These are phyloP conservation scores for Yamadazyma spencermartinsiae DNA, from an alignment of 1,139 yeast species.

Conservation along the genomic window DNA sequence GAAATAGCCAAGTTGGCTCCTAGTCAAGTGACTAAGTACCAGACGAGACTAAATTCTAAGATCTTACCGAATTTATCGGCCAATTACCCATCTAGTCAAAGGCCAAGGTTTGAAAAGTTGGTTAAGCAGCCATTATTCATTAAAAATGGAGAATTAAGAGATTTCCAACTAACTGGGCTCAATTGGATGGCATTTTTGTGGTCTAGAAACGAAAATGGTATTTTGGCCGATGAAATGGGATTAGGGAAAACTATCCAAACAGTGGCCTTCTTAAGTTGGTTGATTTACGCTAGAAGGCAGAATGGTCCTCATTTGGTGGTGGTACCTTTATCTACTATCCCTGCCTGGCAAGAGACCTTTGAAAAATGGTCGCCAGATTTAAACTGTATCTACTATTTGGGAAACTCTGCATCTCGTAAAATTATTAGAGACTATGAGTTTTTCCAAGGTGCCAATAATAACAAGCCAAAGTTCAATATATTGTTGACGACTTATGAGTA, in stretches of 20 bases:
- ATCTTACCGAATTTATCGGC: constrained; percentile 83
- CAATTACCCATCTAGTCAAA: constrained; percentile 62
- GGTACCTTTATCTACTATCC: constrained; percentile 93
- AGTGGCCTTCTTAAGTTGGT: constrained; percentile 91
- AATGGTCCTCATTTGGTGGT: constrained; percentile 96
- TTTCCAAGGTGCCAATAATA: constrained; percentile 45
- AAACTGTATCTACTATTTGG: constrained; percentile 88
- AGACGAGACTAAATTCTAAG: constrained; percentile 77
- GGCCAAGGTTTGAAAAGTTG: constrained; percentile 90
- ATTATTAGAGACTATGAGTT: constrained; percentile 85
- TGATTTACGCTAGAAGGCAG: constrained; percentile 89
- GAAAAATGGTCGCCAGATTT: constrained; percentile 98
- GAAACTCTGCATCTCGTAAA: constrained; percentile 84
- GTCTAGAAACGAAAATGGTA: constrained; percentile 97
- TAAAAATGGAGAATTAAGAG: constrained; percentile 89
- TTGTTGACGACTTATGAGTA: constrained; percentile 93
- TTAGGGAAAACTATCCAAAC: constrained; percentile 98
- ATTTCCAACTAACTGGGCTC: constrained; percentile 95
- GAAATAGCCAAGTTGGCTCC: constrained; percentile 86
- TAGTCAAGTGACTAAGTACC: constrained; percentile 78
- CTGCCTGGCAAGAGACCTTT: constrained; percentile 99
- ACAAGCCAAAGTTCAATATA: constrained; percentile 83
- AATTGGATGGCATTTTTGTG: constrained; percentile 99
- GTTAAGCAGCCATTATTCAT: constrained; percentile 85
- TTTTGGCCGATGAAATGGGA: constrained; percentile 99